Base-by-base conservation (phyloP, 1,284 basidiomycete species). In the Heliocybe sulcata region DNA sequence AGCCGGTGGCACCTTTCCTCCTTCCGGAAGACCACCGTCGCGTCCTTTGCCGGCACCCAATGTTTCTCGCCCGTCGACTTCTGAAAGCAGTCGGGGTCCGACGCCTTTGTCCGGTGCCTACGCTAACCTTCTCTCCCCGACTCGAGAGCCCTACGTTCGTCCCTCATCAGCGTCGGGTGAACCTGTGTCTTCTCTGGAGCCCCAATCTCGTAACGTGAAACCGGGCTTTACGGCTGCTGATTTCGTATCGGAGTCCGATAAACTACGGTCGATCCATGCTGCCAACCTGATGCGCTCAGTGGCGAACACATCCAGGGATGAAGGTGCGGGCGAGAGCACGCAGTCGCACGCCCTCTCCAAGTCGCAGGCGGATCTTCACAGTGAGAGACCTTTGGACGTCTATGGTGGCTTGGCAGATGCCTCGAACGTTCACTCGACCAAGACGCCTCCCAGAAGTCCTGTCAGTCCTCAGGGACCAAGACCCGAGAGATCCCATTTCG, bases 141-240 rank as follows among this genome's bases (percentile, higher is more conserved):
- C 53, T 25, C 70, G 74, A 57, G 84, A 87, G 1, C 79, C 80
- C 8, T 79, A 75, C 61, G 74, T 79, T 27, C 75, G 84, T 29
- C 81, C 85, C 1, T 77, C 74, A 53, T 85, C 85, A 38, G 80
- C 83, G 14, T 62, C 76, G 50, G 77, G 77, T 54, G 76, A 79
- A 31, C 12, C 29, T 23, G 60, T 70, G n/a, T 65, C 69, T 19
- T 79, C 81, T 8, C 77, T 81, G 26, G 59, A 63, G 31, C 52
- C 56, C 8, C 42, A 57, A 16, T 31, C 27, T 25, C 53, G 59
- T 9, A 16, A 54, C 58, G 50, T 60, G 61, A 22, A 58, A 31
- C 29, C 38, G 12, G 38, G 38, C 19, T 20, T 4, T n/a, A n/a
- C 38, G 6, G 16, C 38, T 42, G 38, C 47, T 26, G 47, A 49